Evolutionary conservation across 805 yeast species (phyloP).

Genomic region (Candida jianshihensis): DNA sequence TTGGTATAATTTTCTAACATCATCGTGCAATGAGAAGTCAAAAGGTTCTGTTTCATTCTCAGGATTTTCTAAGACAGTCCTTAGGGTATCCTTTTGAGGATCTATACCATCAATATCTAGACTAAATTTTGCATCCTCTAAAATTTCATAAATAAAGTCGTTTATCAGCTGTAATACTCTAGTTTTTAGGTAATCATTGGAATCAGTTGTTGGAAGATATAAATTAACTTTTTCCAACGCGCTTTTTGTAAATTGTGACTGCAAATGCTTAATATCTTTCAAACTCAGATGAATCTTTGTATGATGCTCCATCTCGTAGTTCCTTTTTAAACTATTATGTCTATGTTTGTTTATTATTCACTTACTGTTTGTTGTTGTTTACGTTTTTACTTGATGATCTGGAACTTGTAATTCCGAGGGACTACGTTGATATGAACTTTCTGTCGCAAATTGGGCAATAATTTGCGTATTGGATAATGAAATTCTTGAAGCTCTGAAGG

Average conservation of each 20-base stretch:
- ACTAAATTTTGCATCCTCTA: constrained; percentile 51
- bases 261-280: constrained; percentile 46
- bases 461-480: no score
- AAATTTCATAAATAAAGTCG: constrained; percentile 41
- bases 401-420: no score
- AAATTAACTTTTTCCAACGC: constrained; percentile 39
- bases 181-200: constrained; percentile 38
- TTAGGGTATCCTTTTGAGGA: constrained; percentile 18
- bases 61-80: constrained; percentile 16
- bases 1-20: constrained; percentile 47
- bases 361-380: not conserved
- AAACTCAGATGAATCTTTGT: constrained; percentile 41
- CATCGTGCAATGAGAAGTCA: constrained; percentile 55
- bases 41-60: constrained; percentile 53
- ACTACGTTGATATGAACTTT: no score
- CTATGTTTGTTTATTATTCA: no score
- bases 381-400: not conserved
- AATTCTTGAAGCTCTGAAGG: no score
- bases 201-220: constrained; percentile 36
- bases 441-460: no score
- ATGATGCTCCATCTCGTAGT: constrained; percentile 13
- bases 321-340: not conserved
- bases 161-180: constrained; percentile 37
- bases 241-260: constrained; percentile 34
- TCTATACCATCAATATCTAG: constrained; percentile 51